These are phyloP conservation scores for Kokia cookei DNA, from an alignment of 441 rosid species.

Conservation along the genomic window DNA sequence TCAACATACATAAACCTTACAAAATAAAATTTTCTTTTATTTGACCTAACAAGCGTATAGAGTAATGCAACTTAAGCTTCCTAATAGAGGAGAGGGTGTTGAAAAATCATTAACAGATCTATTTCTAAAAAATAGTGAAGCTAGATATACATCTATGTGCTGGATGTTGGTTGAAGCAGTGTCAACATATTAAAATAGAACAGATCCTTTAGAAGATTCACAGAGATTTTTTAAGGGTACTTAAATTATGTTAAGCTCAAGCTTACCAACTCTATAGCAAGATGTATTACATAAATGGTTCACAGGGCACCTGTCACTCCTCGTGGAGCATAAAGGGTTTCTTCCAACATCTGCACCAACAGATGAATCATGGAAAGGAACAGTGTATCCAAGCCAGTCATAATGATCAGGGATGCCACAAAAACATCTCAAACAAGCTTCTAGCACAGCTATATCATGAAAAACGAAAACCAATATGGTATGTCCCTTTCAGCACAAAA, in stretches of 20 bases:
- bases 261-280: not conserved
- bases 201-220: not conserved
- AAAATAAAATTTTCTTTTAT: not conserved
- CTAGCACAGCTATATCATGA: not conserved
- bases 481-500: not conserved
- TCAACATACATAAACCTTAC: not conserved
- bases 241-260: not conserved
- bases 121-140: not conserved
- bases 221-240: not conserved
- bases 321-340: not conserved
- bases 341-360: not conserved
- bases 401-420: not conserved
- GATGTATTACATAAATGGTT: not conserved
- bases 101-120: not conserved
- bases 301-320: not conserved
- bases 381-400: not conserved
- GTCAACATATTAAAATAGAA: not conserved
- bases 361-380: not conserved
- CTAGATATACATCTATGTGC: too few relatives aligned
- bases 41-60: not conserved
- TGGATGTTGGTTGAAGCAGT: not conserved
- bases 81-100: not conserved
- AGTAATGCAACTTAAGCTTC: not conserved
- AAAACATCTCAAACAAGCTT: not conserved
- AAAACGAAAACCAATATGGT: not conserved